phyloP scores from a whole-genome alignment of 2,329 filamentous ascomycete species.

The Verticillium zaregamsianum region DNA sequence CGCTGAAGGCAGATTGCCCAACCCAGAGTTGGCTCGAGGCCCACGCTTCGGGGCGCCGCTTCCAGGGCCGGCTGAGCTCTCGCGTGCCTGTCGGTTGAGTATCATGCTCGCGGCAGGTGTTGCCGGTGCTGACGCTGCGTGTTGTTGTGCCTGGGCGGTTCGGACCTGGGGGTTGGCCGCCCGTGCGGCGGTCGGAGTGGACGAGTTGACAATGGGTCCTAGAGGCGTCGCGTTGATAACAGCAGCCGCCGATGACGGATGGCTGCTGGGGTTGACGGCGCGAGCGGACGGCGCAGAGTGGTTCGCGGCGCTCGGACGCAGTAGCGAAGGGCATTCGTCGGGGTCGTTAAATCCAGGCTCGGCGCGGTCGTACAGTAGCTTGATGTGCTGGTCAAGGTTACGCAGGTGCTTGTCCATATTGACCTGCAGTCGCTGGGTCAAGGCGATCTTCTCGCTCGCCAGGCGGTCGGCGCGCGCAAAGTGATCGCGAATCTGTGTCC shows the following conservation, averaged over 20 bases:
- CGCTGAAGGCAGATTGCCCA: slow-evolving; percentile 43
- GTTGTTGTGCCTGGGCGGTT: slow-evolving; percentile 43
- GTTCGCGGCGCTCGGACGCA: slow-evolving; percentile 55
- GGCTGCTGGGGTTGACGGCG: slow-evolving; percentile 38
- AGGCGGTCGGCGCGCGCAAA: slow-evolving; percentile 66
- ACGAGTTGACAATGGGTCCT: slow-evolving; percentile 30
- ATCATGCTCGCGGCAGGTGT: slow-evolving; percentile 59
- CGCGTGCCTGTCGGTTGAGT: slow-evolving; percentile 50
- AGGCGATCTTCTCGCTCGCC: slow-evolving; percentile 68
- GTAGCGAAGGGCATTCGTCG: slow-evolving; percentile 58
- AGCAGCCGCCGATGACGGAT: slow-evolving; percentile 21
- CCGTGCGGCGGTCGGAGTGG: slow-evolving; percentile 38
- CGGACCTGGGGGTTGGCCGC: slow-evolving; percentile 43
- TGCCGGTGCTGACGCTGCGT: slow-evolving; percentile 53
- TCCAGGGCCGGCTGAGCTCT: slow-evolving; percentile 55
- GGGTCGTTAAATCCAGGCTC: slow-evolving; percentile 60
- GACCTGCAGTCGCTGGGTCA: slow-evolving; percentile 60
- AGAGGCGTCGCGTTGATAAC: slow-evolving; percentile 26
- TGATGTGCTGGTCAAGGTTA: slow-evolving; percentile 60
- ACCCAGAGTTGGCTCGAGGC: slow-evolving; percentile 41
- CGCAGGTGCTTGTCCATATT: slow-evolving; percentile 60
- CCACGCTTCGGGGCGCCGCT: slow-evolving; percentile 45
- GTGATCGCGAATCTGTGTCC: slow-evolving; percentile 62
- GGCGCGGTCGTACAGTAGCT: slow-evolving; percentile 55
- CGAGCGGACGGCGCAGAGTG: slow-evolving; percentile 35